Evolutionary conservation across 768 basidiomycete genomes (phyloP), one percentile per base, ranked within the genome.

Genomic region (Sistotremastrum niveocremeum): DNA sequence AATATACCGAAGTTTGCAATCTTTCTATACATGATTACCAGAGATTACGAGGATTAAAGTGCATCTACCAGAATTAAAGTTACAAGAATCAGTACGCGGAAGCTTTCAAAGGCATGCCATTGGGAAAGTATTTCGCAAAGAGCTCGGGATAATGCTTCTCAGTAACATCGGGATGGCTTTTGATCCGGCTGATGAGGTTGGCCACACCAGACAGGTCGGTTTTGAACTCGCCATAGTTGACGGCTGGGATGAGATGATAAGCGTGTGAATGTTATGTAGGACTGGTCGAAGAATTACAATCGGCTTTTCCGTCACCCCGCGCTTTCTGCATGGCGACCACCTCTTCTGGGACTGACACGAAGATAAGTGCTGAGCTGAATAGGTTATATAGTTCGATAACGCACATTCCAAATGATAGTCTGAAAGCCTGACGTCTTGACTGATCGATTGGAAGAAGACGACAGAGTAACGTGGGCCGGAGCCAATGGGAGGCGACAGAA

Each of bases 151-250:
- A 88, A 55, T 87, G 83, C 29, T 70, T 69, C 55, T 84, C 65
- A 3, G 73, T 86, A 29, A 87, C 85, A 52, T 89, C 84, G 0
- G 86, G 86, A 50, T 89, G 86, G 51, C 85, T 88, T 72, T 83
- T 89, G 46, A 89, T 69, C 8, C 86, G 68, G 2, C 83, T 84
- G 46, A 87, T 84, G 34, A 89, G 68, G 46, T 72, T 74, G 29
- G 86, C 86, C 46, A 72, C 64, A 3, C 86, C 86, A 1, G 77
- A 77, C 0, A 79, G 76, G 54, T 80, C 73, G 20, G 65, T 65
- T 51, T 79, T 76, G 53, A 84, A 89, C 54, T 88, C 86, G 1
- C 70, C 54, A 53, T 81, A 86, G 58, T 89, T 88, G 11, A 87
- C 76, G n/a, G 86, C 86, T 88, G 48, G 12, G 7, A 12, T 30